A percentile compares a stretch with the other conserved stretches of the same genome.
Conservation (phyloP, 2,329 filamentous ascomycete species). For the Botrytis paeoniae region DNA sequence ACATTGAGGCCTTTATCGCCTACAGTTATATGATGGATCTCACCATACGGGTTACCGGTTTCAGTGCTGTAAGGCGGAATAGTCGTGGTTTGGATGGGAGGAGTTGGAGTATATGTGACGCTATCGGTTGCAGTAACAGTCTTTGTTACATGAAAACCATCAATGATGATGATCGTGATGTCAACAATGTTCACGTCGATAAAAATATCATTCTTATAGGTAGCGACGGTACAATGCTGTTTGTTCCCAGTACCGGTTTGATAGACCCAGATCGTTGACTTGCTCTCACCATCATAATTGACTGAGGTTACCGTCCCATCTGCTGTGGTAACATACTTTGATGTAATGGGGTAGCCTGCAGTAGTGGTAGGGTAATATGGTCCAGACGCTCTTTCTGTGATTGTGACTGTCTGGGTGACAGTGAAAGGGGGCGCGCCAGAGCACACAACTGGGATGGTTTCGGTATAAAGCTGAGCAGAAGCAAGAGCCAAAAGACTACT, state of each 20-base stretch:
- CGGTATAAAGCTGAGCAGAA: slow-evolving; percentile 21
- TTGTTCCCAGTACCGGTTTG: slow-evolving; percentile 21
- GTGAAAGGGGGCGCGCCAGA: not conserved
- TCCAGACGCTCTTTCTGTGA: not conserved
- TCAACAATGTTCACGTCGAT: slow-evolving; percentile 20
- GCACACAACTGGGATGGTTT: slow-evolving; percentile 2
- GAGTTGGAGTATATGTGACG: not conserved
- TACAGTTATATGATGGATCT: not conserved
- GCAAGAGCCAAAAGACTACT: slow-evolving; percentile 21
- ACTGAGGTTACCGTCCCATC: not conserved
- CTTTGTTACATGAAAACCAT: not conserved
- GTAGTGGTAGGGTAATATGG: not conserved
- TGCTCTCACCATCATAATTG: slow-evolving; percentile 9
- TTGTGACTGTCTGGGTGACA: slow-evolving; percentile 6
- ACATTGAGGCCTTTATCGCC: not conserved
- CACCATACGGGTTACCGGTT: not conserved
- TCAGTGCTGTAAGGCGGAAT: not conserved
- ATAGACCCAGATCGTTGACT: slow-evolving; percentile 25
- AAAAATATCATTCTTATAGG: slow-evolving; percentile 23
- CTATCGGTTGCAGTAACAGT: not conserved
- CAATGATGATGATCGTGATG: not conserved
- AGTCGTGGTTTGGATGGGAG: not conserved
- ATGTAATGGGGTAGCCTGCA: not conserved
- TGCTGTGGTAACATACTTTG: not conserved
- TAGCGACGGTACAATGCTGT: slow-evolving; percentile 25